Base-by-base conservation (phyloP, 192 early-diverging fungal genomes). In the Paraglomus brasilianum region DNA sequence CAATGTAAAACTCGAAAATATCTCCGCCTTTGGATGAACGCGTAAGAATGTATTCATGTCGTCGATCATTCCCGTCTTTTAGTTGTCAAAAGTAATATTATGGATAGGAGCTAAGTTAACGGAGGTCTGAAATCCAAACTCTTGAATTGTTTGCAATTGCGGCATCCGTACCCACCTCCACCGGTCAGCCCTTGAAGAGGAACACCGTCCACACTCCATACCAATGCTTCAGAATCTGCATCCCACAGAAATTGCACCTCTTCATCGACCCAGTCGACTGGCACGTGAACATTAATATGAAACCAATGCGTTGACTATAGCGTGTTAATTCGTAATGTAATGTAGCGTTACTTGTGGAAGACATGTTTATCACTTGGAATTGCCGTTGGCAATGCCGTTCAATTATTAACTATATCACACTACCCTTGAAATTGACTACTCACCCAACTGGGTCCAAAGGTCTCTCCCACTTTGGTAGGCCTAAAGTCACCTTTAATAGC, bases 101-200 rank as follows among this genome's bases (percentile, higher is more conserved):
- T 11, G 38, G 19, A 57, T 9, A 40, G 57, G 24, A 45, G 36
- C 10, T 17, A 5, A 48, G 1, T 48, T 36, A 21, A 45, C 41
- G 5, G 14, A 53, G 61, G 11, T 67, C 40, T 47, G n/a, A 61
- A 8, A 15, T 36, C 44, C 7, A 70, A 43, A 66, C n/a, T n/a
- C n/a, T n/a, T n/a, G n/a, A n/a, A n/a, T n/a, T n/a, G n/a, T 30
- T 30, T 30, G 30, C 3, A 30, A 21, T 44, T 41, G 1, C 57
- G 15, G 30, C 7, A 9, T 17, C 68, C 59, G 46, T 2, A 66
- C 74, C 53, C 75, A 89, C 88, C 75, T 83, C 88, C 92, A 21
- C 96, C 94, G 0, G 96, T 96, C 52, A 99, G 76, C 6, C 96
- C 97, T 75, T 92, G 90, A 21, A 97, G 77, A 1, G 93, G 88